phyloP scores from a whole-genome alignment of 495 filamentous ascomycete genomes.

The Penicillium manginii region DNA sequence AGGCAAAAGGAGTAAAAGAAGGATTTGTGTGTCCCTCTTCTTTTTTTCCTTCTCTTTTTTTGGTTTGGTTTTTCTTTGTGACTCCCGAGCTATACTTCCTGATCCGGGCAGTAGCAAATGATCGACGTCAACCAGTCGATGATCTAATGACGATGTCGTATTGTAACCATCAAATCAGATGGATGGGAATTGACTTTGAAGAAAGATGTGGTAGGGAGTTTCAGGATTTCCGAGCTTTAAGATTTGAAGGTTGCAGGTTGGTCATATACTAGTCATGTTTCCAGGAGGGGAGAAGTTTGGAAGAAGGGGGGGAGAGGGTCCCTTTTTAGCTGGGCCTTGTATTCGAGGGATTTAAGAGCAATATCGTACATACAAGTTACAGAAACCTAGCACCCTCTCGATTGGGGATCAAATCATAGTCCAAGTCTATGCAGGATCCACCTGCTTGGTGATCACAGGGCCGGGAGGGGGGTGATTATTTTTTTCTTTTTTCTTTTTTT shows the following conservation, averaged over 20 bases:
- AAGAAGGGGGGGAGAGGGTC: not conserved
- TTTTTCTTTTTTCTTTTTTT: constrained; percentile 16
- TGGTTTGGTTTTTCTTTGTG: constrained; percentile 7
- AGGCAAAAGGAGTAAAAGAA: constrained; percentile 8
- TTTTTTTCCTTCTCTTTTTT: not conserved
- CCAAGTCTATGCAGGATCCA: constrained; percentile 13
- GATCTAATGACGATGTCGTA: constrained; percentile 36
- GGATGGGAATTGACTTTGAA: constrained; percentile 22
- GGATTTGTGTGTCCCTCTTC: not conserved
- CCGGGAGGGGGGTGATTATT: constrained; percentile 16
- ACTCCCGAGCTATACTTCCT: constrained; percentile 30
- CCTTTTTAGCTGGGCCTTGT: constrained; percentile 9
- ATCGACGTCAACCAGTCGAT: constrained; percentile 40
- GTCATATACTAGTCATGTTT: constrained; percentile 29
- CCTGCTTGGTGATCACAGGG: constrained; percentile 22
- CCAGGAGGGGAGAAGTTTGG: not conserved
- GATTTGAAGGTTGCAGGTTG: constrained; percentile 3
- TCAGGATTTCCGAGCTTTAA: not conserved
- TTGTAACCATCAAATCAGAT: constrained; percentile 7
- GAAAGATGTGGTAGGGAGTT: constrained; percentile 10
- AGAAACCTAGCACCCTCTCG: constrained; percentile 1
- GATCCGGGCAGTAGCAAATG: constrained; percentile 24
- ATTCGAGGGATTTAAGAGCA: constrained; percentile 14
- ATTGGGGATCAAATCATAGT: constrained; percentile 29
- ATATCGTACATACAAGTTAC: constrained; percentile 1